These are phyloP conservation scores for Lantana camara DNA, from an alignment of 257 asterid genomes.

Conservation along the genomic window DNA sequence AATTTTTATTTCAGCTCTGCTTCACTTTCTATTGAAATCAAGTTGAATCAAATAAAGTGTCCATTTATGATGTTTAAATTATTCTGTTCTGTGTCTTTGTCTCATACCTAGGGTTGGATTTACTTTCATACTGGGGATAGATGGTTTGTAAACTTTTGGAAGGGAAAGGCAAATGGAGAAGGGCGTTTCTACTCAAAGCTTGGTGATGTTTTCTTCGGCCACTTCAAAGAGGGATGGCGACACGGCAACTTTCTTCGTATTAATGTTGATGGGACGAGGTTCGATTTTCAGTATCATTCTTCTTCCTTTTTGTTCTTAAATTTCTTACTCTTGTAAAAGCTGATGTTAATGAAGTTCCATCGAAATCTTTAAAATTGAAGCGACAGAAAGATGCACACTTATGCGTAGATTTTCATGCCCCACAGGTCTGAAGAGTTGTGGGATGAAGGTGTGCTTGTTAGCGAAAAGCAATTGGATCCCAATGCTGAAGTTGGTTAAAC, in stretches of 20 bases:
- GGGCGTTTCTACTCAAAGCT: constrained; percentile 83
- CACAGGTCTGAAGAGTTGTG: constrained; percentile 68
- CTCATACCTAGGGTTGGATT: constrained; percentile 77
- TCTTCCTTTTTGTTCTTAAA: no score
- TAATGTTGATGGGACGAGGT: constrained; percentile 89
- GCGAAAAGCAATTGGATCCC: constrained; percentile 57
- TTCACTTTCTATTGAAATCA: constrained; percentile 1
- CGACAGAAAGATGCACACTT: neutral
- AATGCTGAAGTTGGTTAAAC: constrained; percentile 41
- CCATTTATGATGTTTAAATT: constrained; percentile 11
- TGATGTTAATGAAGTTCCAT: no score
- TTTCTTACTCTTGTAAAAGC: no score
- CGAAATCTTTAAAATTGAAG: neutral
- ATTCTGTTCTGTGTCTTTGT: constrained; percentile 19
- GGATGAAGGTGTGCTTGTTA: constrained; percentile 85
- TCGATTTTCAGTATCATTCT: no score
- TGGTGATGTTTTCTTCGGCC: constrained; percentile 89
- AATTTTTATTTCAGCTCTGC: neutral
- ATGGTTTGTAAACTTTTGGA: constrained; percentile 94
- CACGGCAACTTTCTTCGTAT: constrained; percentile 84
- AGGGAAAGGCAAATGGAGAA: constrained; percentile 97
- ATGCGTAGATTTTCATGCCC: constrained; percentile 5
- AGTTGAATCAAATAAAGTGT: neutral
- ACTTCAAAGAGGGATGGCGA: constrained; percentile 97
- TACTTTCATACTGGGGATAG: constrained; percentile 93